Evolutionary conservation across 163 green algal genomes (phyloP).

Genomic region (Scenedesmus sp.): DNA sequence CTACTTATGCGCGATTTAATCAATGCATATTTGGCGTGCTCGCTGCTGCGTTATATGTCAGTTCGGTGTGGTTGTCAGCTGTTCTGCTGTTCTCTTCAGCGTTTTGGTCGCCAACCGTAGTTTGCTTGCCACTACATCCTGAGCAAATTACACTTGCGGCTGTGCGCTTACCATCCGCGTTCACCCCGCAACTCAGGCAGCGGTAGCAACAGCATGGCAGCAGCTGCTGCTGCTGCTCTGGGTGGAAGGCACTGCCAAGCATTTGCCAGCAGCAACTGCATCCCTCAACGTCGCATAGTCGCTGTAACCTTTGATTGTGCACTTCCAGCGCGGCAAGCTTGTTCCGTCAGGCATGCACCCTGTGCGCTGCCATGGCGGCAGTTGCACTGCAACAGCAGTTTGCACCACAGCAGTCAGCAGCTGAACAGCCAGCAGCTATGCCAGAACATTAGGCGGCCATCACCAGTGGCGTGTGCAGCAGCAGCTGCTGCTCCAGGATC

Average conservation of each 20-base stretch:
- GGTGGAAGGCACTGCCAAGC: background rate
- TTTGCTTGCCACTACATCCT: background rate
- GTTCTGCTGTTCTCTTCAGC: too few species aligned
- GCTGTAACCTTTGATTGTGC: background rate
- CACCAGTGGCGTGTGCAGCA: background rate
- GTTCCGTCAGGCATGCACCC: background rate
- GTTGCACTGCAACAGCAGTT: background rate
- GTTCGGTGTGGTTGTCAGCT: background rate
- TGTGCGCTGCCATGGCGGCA: background rate
- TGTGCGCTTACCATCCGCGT: background rate
- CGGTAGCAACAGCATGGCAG: background rate
- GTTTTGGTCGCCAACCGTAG: too few species aligned
- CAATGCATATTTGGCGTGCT: background rate
- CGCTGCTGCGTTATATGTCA: background rate
- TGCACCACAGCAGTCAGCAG: constrained; percentile 2
- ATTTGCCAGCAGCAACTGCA: background rate
- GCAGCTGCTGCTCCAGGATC: constrained; percentile 5
- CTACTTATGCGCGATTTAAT: too few species aligned
- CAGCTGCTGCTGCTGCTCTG: constrained; percentile 5
- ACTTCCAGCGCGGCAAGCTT: background rate
- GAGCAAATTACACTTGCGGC: background rate
- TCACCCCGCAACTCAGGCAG: background rate
- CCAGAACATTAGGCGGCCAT: background rate
- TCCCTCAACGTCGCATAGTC: background rate
- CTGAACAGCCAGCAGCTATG: background rate